phyloP scores from a whole-genome alignment of 75 land plant species.

The Cryptomeria japonica region DNA sequence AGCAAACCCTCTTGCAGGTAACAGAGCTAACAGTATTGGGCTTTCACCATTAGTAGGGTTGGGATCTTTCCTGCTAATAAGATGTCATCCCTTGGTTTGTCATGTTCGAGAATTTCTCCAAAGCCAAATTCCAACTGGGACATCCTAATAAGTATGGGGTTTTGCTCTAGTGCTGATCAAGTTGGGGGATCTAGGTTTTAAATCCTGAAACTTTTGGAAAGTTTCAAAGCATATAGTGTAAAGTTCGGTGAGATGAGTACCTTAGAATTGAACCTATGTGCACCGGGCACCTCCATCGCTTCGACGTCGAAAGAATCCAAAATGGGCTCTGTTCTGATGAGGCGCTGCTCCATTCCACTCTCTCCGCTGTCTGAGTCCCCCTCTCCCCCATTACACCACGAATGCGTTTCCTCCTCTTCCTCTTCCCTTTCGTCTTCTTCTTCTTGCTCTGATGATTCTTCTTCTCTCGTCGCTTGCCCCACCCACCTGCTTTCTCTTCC shows the following conservation, averaged over 20 bases:
- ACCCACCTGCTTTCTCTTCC: not conserved
- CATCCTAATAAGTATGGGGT: not conserved
- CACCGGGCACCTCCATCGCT: slow-evolving; percentile 77
- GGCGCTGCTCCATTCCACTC: slow-evolving; percentile 36
- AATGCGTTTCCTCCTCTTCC: not conserved
- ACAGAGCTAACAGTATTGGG: not conserved
- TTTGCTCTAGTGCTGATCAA: not conserved
- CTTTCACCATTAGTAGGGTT: not conserved
- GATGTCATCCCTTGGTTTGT: not conserved
- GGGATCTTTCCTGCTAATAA: not conserved
- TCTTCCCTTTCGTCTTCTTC: not conserved
- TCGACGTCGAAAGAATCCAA: slow-evolving; percentile 83
- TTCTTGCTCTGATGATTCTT: not conserved
- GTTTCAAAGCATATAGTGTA: not conserved
- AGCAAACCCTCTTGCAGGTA: not conserved
- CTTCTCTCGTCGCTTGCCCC: not conserved
- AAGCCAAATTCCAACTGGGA: not conserved
- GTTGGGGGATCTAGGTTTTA: not conserved
- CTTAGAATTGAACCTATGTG: slow-evolving; percentile 51
- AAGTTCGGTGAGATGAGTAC: slow-evolving; percentile 21
- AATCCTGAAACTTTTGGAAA: not conserved
- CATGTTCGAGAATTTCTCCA: not conserved
- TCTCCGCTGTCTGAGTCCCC: slow-evolving; percentile 51
- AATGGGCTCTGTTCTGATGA: slow-evolving; percentile 69
- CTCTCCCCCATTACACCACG: slow-evolving; percentile 1